phyloP scores from a whole-genome alignment of 2,329 filamentous ascomycete genomes.

The Botrytis squamosa region DNA sequence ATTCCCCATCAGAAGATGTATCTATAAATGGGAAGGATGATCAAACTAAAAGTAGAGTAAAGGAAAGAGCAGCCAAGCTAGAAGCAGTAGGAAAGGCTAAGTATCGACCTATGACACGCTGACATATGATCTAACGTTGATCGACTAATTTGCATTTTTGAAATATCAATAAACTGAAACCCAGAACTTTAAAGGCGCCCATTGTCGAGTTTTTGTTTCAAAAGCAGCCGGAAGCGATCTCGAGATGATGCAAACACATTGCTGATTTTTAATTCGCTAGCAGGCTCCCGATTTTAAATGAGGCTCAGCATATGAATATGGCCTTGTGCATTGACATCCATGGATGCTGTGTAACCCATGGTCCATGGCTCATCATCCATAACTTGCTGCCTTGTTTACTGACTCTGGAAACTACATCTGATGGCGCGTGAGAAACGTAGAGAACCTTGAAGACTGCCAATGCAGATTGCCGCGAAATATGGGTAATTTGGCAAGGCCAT shows the following conservation, averaged over 20 bases:
- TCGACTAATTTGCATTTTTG: background rate
- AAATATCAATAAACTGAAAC: background rate
- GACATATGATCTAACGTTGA: background rate
- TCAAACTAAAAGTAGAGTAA: background rate
- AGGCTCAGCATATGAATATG: background rate
- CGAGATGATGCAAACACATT: background rate
- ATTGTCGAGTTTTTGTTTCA: background rate
- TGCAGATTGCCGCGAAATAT: background rate
- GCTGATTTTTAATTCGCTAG: background rate
- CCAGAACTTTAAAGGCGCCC: accelerated
- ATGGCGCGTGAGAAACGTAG: background rate
- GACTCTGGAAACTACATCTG: background rate
- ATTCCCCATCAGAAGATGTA: background rate
- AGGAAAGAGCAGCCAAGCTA: background rate
- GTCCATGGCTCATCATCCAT: background rate
- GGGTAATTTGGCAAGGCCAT: too few species aligned
- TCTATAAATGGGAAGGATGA: background rate
- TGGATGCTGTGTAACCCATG: background rate
- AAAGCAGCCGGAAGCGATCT: background rate
- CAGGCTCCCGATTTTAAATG: background rate
- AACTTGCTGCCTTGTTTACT: background rate
- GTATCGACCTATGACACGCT: background rate
- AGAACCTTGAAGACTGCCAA: background rate
- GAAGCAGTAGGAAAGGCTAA: background rate
- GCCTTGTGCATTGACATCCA: background rate